Evolutionary conservation across 352 stramenopile species (phyloP).

Genomic region (Hyaloperonospora arabidopsidis): DNA sequence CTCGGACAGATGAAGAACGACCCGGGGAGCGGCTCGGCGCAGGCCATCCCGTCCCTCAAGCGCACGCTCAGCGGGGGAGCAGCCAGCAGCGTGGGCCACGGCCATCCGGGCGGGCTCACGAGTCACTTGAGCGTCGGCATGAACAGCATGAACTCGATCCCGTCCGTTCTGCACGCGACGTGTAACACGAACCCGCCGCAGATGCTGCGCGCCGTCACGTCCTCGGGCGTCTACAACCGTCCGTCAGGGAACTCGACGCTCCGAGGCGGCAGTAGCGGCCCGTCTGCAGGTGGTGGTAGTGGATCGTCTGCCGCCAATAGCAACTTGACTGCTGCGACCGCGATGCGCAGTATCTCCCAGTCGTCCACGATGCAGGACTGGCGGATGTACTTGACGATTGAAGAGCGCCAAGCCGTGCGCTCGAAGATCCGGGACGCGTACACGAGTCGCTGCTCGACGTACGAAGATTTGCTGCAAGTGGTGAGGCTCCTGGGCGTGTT

Average conservation of each 20-base stretch:
- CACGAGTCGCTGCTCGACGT: constrained; percentile 72
- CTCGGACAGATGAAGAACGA: constrained; percentile 66
- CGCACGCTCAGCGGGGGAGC: constrained; percentile 73
- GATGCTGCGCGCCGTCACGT: constrained; percentile 78
- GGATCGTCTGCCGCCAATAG: constrained; percentile 9
- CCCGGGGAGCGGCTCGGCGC: constrained; percentile 37
- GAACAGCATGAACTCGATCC: constrained; percentile 75
- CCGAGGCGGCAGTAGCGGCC: constrained; percentile 20
- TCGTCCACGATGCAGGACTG: constrained; percentile 77
- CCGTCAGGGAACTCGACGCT: constrained; percentile 28
- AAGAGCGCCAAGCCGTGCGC: constrained; percentile 81
- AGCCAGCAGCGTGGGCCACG: constrained; percentile 32
- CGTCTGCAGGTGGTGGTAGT: constrained; percentile 12
- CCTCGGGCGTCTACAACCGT: constrained; percentile 75
- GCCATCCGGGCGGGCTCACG: constrained; percentile 27
- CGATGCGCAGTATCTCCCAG: constrained; percentile 54
- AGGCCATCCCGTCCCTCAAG: constrained; percentile 79
- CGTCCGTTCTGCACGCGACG: constrained; percentile 65
- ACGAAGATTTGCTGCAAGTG: constrained; percentile 86
- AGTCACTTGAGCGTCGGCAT: constrained; percentile 57
- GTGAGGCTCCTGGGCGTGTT: constrained; percentile 25
- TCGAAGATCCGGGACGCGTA: constrained; percentile 85
- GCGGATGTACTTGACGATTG: constrained; percentile 87
- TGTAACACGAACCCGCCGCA: constrained; percentile 66
- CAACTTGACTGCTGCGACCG: constrained; percentile 24